These are phyloP conservation scores for Paecilomyces dactylethromorphus DNA, from an alignment of 2,329 filamentous ascomycete genomes.

Conservation along the genomic window DNA sequence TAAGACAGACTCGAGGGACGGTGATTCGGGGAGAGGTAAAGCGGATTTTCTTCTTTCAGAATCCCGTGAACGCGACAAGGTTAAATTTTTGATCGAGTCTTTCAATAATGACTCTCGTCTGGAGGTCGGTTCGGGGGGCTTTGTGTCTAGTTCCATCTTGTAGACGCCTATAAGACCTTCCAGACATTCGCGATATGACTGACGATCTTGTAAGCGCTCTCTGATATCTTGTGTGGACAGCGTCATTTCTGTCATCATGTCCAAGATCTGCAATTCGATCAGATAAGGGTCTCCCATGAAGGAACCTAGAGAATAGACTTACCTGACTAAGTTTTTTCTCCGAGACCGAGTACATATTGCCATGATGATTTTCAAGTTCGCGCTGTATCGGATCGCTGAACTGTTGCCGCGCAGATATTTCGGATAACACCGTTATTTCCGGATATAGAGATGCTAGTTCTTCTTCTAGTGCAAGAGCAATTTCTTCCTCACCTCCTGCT, in stretches of 20 bases:
- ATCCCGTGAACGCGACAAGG: slow-evolving; percentile 7
- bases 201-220: slow-evolving; percentile 21
- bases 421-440: slow-evolving; percentile 32
- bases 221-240: slow-evolving; percentile 21
- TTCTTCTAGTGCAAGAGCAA: slow-evolving; percentile 21
- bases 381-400: slow-evolving; percentile 34
- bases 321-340: slow-evolving; percentile 30
- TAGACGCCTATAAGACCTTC: slow-evolving; percentile 24
- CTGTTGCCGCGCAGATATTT: slow-evolving; percentile 38
- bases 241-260: slow-evolving; percentile 27
- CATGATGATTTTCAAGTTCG: slow-evolving; percentile 26
- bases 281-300: background rate
- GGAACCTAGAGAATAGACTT: slow-evolving; percentile 5
- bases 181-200: slow-evolving; percentile 28
- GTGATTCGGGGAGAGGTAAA: slow-evolving; percentile 12
- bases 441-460: slow-evolving; percentile 34
- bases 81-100: slow-evolving; percentile 17
- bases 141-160: slow-evolving; percentile 20
- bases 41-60: slow-evolving; percentile 6
- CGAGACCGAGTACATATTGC: slow-evolving; percentile 19
- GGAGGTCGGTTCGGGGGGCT: slow-evolving; percentile 13
- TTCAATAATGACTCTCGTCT: slow-evolving; percentile 21
- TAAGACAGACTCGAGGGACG: slow-evolving; percentile 22
- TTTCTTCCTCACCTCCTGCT: slow-evolving; percentile 8
- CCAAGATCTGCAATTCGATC: slow-evolving; percentile 22